Evolutionary conservation across 768 basidiomycete species (phyloP).

Genomic region (Collybia mongolica): DNA sequence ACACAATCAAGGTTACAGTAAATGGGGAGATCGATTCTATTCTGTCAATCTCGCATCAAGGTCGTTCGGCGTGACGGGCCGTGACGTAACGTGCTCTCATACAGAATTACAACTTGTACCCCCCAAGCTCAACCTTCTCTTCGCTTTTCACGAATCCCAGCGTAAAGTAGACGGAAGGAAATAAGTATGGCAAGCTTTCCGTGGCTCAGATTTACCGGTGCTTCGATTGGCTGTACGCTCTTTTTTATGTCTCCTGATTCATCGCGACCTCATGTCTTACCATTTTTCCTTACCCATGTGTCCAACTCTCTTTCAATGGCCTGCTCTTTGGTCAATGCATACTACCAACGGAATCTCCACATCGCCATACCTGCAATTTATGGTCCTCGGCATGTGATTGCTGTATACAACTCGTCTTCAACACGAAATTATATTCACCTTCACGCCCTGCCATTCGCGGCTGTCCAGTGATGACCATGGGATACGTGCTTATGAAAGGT

Average conservation of each 20-base stretch:
- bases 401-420: no score
- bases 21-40: background rate
- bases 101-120: background rate
- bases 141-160: constrained; percentile 6
- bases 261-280: background rate
- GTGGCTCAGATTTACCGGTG: constrained; percentile 51
- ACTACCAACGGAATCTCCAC: background rate
- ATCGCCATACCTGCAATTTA: background rate
- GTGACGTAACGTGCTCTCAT: constrained; percentile 10
- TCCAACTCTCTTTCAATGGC: background rate
- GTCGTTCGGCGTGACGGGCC: constrained; percentile 3
- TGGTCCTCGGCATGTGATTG: background rate
- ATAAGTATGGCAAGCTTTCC: constrained; percentile 56
- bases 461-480: constrained; percentile 49
- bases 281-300: background rate
- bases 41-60: background rate
- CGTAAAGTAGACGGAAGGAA: no score
- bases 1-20: no score
- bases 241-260: constrained; percentile 7
- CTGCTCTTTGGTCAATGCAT: background rate
- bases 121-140: constrained; percentile 1
- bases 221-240: constrained; percentile 47
- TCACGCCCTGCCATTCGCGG: constrained; percentile 2
- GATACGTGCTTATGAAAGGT: constrained; percentile 65
- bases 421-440: background rate